Evolutionary conservation across 345 rosid genomes (phyloP).

Genomic region (Eucalyptus curtisii): DNA sequence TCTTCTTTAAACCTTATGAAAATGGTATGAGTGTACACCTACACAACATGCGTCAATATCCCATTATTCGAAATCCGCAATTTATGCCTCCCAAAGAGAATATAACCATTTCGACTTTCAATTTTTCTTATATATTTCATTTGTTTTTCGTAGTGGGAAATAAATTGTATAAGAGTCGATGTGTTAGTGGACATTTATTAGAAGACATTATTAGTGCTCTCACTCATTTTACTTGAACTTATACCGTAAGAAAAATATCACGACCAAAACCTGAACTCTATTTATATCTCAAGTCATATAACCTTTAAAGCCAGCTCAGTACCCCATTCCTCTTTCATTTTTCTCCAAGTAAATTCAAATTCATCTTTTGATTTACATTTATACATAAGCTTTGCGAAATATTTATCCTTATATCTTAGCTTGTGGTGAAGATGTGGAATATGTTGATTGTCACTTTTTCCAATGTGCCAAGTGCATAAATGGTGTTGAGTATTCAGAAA

Average conservation of each 20-base stretch:
- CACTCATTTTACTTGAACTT: accelerated
- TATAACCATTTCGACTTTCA: no score
- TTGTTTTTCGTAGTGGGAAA: accelerated
- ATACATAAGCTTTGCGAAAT: accelerated
- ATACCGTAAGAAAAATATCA: no score
- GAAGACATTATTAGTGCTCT: accelerated
- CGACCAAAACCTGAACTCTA: accelerated
- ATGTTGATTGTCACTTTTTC: accelerated
- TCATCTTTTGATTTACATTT: no score
- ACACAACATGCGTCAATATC: accelerated
- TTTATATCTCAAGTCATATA: no score
- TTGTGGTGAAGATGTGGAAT: not conserved
- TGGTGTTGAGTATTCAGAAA: not conserved
- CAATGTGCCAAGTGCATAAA: no score
- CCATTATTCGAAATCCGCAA: accelerated
- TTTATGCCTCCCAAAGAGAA: accelerated
- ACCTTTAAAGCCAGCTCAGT: accelerated
- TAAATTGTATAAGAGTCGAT: no score
- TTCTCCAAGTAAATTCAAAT: no score
- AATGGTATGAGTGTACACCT: not conserved
- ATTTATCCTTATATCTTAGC: no score
- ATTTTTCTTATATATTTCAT: no score
- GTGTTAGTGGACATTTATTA: no score
- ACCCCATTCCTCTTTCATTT: no score
- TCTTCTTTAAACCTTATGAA: no score